Conservation (phyloP, 2,329 filamentous ascomycete species). For the Trichoderma koningiopsis region DNA sequence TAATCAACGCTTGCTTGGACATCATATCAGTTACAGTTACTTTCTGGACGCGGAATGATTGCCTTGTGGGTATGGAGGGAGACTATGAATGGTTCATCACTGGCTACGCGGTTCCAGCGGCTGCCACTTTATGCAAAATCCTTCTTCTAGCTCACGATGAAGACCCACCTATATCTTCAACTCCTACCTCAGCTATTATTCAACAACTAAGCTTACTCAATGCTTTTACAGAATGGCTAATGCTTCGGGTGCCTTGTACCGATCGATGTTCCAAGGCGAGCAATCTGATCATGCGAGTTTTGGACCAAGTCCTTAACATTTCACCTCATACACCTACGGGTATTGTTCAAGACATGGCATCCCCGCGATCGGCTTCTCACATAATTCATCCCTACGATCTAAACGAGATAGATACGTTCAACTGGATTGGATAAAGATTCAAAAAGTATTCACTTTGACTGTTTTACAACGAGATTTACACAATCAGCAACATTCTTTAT, state of each 20-base stretch:
- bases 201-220: not conserved
- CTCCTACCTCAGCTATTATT: not conserved
- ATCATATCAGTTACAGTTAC: slow-evolving; percentile 5
- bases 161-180: not conserved
- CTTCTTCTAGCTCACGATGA: not conserved
- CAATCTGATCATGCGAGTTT: not conserved
- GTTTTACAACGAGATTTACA: not conserved
- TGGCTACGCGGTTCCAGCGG: slow-evolving; percentile 3
- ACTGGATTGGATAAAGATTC: not conserved
- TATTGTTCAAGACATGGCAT: not conserved
- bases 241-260: not conserved
- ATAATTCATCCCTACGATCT: not conserved
- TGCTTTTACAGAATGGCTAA: not conserved
- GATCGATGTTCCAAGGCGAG: not conserved
- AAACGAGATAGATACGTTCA: not conserved
- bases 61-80: not conserved
- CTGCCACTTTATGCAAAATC: not conserved
- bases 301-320: not conserved
- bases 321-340: not conserved
- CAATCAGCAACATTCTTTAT: not conserved
- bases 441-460: not conserved
- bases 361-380: not conserved
- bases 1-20: not conserved
- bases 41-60: slow-evolving; percentile 12
- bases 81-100: slow-evolving; percentile 2